Base-by-base conservation (phyloP, 352 stramenopile genomes). In the Bremia lactucae region DNA sequence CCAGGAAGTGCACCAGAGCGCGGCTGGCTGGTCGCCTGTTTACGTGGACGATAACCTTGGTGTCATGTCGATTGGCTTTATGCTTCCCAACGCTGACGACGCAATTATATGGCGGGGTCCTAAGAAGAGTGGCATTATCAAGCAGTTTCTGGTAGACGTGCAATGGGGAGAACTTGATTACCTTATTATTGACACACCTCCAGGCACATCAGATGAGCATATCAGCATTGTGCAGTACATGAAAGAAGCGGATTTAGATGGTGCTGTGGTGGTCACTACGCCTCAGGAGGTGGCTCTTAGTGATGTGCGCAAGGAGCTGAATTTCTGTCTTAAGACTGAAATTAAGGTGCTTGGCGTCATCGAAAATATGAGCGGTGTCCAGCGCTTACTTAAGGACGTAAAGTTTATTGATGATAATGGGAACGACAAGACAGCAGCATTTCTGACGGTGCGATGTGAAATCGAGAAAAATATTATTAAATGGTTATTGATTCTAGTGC, bases 221-320 rank as follows among this genome's bases (percentile, higher is more conserved):
- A 99, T 99, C 60, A 98, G 90, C 33, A 98, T 98, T 41, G 96
- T 99, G 7, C 95, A 93, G 75, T 99, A 98, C 69, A 89, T 99
- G 59, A 97, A 98, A 73, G 87, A 97, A 57, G 85, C 88, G 0
- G 69, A 83, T 35, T 64, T 97, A 38, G 88, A 97, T 40, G 96
- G 96, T 7, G 96, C 96, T 0, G 81, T 99, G 31, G 87, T 99
- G 19, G 95, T 99, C 2, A 99, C 96, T 0, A 99, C 97, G 13
- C 96, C 96, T 0, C 96, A 99, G 65, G 96, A 99, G 79, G 95
- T 99, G 13, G 94, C 95, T n/a, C 94, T 99, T 59, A 94, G 82
- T 5, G 97, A 99, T 61, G 97, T 99, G 3, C 84, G 97, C 43
- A 99, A 99, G 63, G 96, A 99, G 63, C 71, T 99, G n/a, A 99